Evolutionary conservation across 1,139 yeast genomes (phyloP).

Genomic region (Pichia sp.): DNA sequence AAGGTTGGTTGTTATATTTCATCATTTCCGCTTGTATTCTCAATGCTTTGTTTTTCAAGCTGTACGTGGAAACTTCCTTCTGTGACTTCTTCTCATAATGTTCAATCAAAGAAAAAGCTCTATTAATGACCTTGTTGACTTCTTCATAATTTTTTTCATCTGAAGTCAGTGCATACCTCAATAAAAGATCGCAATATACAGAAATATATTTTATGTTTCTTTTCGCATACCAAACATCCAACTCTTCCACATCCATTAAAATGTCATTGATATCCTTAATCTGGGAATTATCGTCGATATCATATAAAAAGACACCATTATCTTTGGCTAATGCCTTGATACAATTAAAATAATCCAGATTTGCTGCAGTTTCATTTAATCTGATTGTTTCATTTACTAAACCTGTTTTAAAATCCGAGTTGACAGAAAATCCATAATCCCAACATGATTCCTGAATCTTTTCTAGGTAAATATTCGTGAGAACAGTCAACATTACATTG

Average conservation of each 20-base stretch:
- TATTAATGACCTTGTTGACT: conserved; percentile 12
- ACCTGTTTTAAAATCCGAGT: conserved; percentile 24
- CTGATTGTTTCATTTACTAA: conserved; percentile 24
- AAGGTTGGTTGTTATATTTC: conserved; percentile 7
- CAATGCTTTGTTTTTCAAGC: conserved; percentile 22
- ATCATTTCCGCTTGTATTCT: conserved; percentile 23
- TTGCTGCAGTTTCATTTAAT: conserved; percentile 20
- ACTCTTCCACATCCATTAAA: conserved; percentile 13
- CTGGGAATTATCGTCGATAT: conserved; percentile 4
- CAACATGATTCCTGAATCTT: conserved; percentile 20
- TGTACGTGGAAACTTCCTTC: conserved; percentile 17
- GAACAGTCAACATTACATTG: conserved; percentile 25
- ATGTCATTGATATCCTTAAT: conserved; percentile 10
- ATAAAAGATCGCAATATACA: conserved; percentile 23
- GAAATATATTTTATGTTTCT: conserved; percentile 20
- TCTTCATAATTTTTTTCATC: conserved; percentile 10
- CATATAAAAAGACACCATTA: conserved; percentile 8
- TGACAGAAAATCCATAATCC: conserved; percentile 22
- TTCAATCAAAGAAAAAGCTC: conserved; percentile 16
- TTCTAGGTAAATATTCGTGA: conserved; percentile 23
- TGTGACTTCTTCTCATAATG: conserved; percentile 13
- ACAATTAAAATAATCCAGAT: conserved; percentile 18
- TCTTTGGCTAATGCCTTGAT: conserved; percentile 18
- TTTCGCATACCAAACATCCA: conserved; percentile 19
- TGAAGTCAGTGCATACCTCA: conserved; percentile 25